Conservation (phyloP, 805 yeast genomes). For the Candida tallmaniae region DNA sequence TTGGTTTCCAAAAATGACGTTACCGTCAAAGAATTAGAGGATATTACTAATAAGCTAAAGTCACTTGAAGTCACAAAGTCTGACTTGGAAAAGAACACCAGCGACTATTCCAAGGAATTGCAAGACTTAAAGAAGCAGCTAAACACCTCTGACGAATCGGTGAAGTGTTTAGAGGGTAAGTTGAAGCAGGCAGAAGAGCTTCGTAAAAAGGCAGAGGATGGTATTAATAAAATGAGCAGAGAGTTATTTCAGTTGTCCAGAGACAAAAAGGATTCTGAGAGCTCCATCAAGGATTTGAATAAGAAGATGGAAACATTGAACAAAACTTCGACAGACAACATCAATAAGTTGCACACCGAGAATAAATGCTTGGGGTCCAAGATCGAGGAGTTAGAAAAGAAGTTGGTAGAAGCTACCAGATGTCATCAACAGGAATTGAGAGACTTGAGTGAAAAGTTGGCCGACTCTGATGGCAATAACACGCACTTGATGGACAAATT, state of each 20-base stretch:
- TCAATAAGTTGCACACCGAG: constrained; percentile 17
- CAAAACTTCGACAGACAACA: constrained; percentile 16
- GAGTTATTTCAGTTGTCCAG: constrained; percentile 67
- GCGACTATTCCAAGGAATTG: constrained; percentile 25
- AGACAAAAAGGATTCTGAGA: constrained; percentile 50
- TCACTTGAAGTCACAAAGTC: constrained; percentile 26
- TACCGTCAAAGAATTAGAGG: constrained; percentile 12
- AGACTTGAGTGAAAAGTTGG: constrained; percentile 19
- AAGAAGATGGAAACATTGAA: constrained; percentile 31
- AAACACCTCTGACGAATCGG: constrained; percentile 18
- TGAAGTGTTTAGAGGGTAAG: constrained; percentile 27
- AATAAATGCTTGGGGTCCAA: constrained; percentile 21
- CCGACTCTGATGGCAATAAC: constrained; percentile 27
- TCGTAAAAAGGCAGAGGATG: constrained; percentile 71
- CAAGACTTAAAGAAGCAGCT: constrained; percentile 26
- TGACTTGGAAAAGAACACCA: constrained; percentile 25
- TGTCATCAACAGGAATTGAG: constrained; percentile 14
- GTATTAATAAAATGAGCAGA: constrained; percentile 84
- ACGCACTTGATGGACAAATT: constrained; percentile 39
- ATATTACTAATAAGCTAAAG: constrained; percentile 14
- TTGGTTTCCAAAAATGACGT: constrained; percentile 17
- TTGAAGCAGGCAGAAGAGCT: constrained; percentile 32
- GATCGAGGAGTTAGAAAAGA: constrained; percentile 18
- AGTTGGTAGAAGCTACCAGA: constrained; percentile 16
- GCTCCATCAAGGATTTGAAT: constrained; percentile 37